Evolutionary conservation across 148 eudicot genomes (phyloP), one percentile per base, ranked within the genome.

Genomic region (Diospyros kaki): DNA sequence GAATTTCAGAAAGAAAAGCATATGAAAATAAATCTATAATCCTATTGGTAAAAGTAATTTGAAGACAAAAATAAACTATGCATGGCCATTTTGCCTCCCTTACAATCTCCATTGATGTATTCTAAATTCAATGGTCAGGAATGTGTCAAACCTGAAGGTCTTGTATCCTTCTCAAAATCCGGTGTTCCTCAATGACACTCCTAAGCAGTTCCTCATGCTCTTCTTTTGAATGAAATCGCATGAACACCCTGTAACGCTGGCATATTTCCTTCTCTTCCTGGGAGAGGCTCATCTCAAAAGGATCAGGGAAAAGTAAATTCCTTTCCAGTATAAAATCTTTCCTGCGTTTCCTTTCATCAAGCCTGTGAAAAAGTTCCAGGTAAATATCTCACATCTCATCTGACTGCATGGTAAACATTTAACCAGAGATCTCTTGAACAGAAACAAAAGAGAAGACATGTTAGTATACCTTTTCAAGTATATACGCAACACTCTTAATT

Each of bases 271-370:
- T 95, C 90, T 93, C 99, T 79, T 95, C 97, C 44, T 80, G 83
- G 18, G 91, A 76, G 63, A 95, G 87, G 75, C 73, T 81, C 72
- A 84, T 87, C 84, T 87, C 93, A 74, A 92, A 88, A 77, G 96
- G 89, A 78, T 88, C 89, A 54, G 93, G 97, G 77, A 86, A 86
- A 59, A 95, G 84, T 79, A 95, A 78, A 79, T 89, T 89, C 78
- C 97, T 89, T 68, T 93, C 97, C 76, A 93, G 82, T 43, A 93
- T 83, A 77, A 95, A 96, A 76, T 93, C 90, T 74, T 95, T 93
- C 80, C 98, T 83, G 41, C 93, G 88, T 80, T 93, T 91, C 85
- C 98, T 95, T 86, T 95, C 99, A 73, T 93, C 98, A 78, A 95
- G 91, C 89, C 99, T 93, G 88, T 14, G 40, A 78, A 70, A 75